These are phyloP conservation scores for Vitellaria paradoxa DNA, from an alignment of 179 eudicot genomes.

Conservation along the genomic window DNA sequence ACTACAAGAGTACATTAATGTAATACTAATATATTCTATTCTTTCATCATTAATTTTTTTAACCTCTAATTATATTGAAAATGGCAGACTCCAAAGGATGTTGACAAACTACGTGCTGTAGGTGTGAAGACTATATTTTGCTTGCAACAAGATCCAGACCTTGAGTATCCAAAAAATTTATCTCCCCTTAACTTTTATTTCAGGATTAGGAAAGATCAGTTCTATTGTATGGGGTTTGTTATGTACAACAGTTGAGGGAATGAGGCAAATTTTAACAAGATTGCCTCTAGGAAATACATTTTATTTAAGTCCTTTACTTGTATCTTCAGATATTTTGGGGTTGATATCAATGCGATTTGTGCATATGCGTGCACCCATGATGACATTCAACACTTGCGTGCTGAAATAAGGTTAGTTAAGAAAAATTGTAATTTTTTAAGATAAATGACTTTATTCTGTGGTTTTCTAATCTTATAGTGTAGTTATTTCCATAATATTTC, in stretches of 20 bases:
- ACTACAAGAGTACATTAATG: not conserved
- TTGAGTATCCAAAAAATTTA: constrained; percentile 68
- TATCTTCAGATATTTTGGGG: constrained; percentile 74
- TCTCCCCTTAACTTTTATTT: not conserved
- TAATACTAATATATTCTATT: not conserved
- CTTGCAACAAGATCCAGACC: constrained; percentile 93
- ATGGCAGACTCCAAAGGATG: constrained; percentile 83
- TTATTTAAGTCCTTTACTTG: constrained; percentile 37
- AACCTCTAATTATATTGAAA: constrained; percentile 6
- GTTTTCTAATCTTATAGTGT: not conserved
- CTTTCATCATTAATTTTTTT: not conserved
- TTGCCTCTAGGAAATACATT: not conserved
- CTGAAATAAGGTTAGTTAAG: constrained; percentile 79
- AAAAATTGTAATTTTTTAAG: not conserved
- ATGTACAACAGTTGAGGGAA: not conserved
- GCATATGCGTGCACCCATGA: constrained; percentile 55
- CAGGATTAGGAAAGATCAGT: not conserved
- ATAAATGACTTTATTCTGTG: not conserved
- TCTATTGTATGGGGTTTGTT: not conserved
- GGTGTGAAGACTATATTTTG: constrained; percentile 91
- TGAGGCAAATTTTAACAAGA: constrained; percentile 5
- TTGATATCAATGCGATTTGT: constrained; percentile 78
- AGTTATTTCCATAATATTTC: not conserved
- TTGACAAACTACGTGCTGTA: constrained; percentile 80
- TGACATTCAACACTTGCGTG: constrained; percentile 92